Base-by-base conservation (phyloP, 768 basidiomycete genomes). In the Leccinum imitatum region DNA sequence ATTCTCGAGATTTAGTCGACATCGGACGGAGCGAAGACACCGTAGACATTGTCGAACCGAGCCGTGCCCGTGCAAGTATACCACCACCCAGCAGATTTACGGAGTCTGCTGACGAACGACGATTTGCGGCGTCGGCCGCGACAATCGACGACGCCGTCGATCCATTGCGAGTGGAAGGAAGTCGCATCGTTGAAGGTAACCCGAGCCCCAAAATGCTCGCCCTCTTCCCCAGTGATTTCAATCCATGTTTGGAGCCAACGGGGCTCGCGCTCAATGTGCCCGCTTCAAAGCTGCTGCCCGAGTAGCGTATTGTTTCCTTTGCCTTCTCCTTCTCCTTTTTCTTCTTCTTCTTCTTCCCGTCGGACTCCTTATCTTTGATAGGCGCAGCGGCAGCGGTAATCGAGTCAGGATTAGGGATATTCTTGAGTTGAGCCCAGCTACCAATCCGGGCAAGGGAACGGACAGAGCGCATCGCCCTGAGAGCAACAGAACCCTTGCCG, bases 391-490 rank as follows among this genome's bases (percentile, higher is more conserved):
- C 39, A 48, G 65, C 60, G 56, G 69, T 73, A 6, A 67, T 46
- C 27, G 68, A 56, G 33, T 71, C 69, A 11, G 68, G 67, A 55
- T 72, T 77, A 5, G 79, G 74, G 2, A 59, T 75, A 15, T 73
- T 75, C 69, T 75, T 80, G 57, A 85, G 72, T 66, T 86, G 86
- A 23, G 85, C 83, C 88, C 89, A 89, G 67, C 86, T 87, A 2
- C 85, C 82, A 50, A 92, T 85, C 35, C 85, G 77, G 4, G 91
- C 90, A 46, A 92, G 72, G 3, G 85, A 87, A 27, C 86, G 79
- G 64, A 93, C 85, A 14, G 86, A 87, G 47, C 87, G 80, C 77
- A 93, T 92, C 5, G 91, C 91, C 6, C 91, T 83, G 30, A 92
- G 59, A 0, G 91, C 91, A 47, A 93, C 89, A 0, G 88, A 90